These are phyloP conservation scores for Ceratocystis harringtonii DNA, from an alignment of 2,329 filamentous ascomycete species.

Conservation along the genomic window DNA sequence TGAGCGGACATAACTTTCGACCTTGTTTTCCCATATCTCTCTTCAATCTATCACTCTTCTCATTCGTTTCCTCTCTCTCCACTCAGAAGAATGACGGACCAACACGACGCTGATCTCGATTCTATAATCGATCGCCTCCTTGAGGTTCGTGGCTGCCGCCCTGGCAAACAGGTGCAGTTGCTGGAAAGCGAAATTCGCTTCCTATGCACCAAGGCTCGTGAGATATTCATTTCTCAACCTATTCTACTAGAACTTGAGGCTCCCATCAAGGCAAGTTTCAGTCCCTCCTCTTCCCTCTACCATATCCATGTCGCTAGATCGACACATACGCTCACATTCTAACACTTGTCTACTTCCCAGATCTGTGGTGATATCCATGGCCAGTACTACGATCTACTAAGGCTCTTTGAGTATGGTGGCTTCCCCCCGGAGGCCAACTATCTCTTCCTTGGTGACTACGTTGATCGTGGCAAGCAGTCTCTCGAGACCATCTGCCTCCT, in stretches of 20 bases:
- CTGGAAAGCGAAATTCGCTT: slow-evolving; percentile 92
- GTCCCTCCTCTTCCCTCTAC: not conserved
- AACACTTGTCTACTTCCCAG: slow-evolving; percentile 32
- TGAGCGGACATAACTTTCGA: slow-evolving; percentile 4
- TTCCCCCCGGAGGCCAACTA: slow-evolving; percentile 99
- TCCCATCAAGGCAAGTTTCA: slow-evolving; percentile 76
- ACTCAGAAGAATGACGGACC: slow-evolving; percentile 39
- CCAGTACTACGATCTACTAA: slow-evolving; percentile 95
- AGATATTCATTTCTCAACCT: slow-evolving; percentile 99
- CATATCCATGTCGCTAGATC: not conserved
- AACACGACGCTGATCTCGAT: slow-evolving; percentile 90
- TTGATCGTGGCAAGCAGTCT: slow-evolving; percentile 97
- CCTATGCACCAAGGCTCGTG: slow-evolving; percentile 94
- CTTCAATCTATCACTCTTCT: slow-evolving; percentile 3
- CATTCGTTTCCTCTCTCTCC: not conserved
- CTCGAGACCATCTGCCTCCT: slow-evolving; percentile 96
- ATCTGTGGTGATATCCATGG: slow-evolving; percentile 99
- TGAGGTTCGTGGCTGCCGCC: slow-evolving; percentile 93
- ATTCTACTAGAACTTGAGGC: slow-evolving; percentile 95
- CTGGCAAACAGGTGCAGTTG: slow-evolving; percentile 96
- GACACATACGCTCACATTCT: slow-evolving; percentile 7
- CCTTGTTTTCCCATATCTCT: not conserved
- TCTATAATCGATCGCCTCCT: slow-evolving; percentile 97
- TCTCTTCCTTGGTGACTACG: slow-evolving; percentile 97
- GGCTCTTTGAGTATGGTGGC: slow-evolving; percentile 94